Conservation (phyloP, 371 early-diverging fungal genomes). For the Mortierella sp. region DNA sequence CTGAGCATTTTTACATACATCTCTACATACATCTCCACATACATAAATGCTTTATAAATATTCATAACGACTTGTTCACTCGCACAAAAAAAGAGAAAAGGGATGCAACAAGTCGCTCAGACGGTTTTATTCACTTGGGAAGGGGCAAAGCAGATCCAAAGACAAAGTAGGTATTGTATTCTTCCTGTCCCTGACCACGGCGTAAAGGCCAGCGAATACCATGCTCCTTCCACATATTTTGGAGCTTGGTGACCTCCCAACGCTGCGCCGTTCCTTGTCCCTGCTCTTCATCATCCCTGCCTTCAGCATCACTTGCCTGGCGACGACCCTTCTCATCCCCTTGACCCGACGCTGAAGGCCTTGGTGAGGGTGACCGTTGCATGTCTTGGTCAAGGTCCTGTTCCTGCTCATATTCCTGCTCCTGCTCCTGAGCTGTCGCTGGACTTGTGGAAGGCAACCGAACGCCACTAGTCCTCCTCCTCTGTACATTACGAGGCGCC, state of each 20-base stretch:
- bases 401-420: not conserved
- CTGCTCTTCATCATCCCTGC: not conserved
- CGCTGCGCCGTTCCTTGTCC: not conserved
- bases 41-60: too few relatives aligned
- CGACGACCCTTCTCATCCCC: not conserved
- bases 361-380: not conserved
- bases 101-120: not conserved
- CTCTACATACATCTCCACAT: too few relatives aligned
- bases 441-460: not conserved
- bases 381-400: not conserved
- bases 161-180: slow-evolving; percentile 21
- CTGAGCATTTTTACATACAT: too few relatives aligned
- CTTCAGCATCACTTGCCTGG: not conserved
- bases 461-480: not conserved
- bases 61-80: too few relatives aligned
- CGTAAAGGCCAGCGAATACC: not conserved
- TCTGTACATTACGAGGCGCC: not conserved
- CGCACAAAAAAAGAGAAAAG: too few relatives aligned
- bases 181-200: slow-evolving; percentile 4
- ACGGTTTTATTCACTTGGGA: not conserved
- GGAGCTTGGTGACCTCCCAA: not conserved
- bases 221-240: not conserved
- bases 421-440: not conserved
- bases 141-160: slow-evolving; percentile 35
- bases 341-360: too few relatives aligned